phyloP scores from a whole-genome alignment of 1,284 basidiomycete species.

The Kalmanozyma brasiliensis region DNA sequence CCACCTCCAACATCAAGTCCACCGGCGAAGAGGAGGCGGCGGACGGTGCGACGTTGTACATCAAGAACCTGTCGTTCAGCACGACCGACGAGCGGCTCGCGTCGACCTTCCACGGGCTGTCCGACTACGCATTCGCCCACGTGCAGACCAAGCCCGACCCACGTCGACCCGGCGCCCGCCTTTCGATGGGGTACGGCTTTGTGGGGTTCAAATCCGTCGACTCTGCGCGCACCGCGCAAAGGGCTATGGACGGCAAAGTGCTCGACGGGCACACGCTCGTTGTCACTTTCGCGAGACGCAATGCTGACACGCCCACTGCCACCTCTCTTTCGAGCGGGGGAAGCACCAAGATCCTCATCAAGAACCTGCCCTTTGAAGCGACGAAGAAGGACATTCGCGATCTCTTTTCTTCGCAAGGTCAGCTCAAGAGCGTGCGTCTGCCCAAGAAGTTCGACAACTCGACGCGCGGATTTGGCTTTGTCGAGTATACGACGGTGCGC shows the following conservation, averaged over 20 bases:
- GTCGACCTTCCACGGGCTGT: slow-evolving; percentile 79
- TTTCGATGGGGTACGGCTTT: slow-evolving; percentile 97
- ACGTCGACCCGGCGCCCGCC: slow-evolving; percentile 45
- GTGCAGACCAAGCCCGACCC: slow-evolving; percentile 91
- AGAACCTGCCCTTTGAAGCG: slow-evolving; percentile 97
- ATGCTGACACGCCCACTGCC: slow-evolving; percentile 72
- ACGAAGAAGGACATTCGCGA: slow-evolving; percentile 90
- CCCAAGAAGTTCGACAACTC: slow-evolving; percentile 77
- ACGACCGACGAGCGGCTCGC: slow-evolving; percentile 82
- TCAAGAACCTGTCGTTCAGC: slow-evolving; percentile 92
- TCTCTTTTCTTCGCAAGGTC: slow-evolving; percentile 80
- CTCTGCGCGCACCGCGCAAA: slow-evolving; percentile 80
- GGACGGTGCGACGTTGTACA: slow-evolving; percentile 84
- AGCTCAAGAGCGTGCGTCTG: slow-evolving; percentile 72
- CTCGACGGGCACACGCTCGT: slow-evolving; percentile 87
- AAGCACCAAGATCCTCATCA: slow-evolving; percentile 77
- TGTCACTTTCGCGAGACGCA: slow-evolving; percentile 88
- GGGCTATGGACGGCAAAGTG: slow-evolving; percentile 81
- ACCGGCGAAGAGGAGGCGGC: slow-evolving; percentile 69
- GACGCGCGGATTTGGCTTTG: slow-evolving; percentile 88
- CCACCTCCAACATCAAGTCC: slow-evolving; percentile 5
- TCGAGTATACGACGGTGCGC: slow-evolving; percentile 73
- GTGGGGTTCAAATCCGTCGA: slow-evolving; percentile 85
- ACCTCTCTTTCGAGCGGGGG: slow-evolving; percentile 75
- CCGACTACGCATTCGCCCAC: slow-evolving; percentile 86